These are phyloP conservation scores for Coriolopsis trogii DNA, from an alignment of 1,284 basidiomycete genomes.

Conservation along the genomic window DNA sequence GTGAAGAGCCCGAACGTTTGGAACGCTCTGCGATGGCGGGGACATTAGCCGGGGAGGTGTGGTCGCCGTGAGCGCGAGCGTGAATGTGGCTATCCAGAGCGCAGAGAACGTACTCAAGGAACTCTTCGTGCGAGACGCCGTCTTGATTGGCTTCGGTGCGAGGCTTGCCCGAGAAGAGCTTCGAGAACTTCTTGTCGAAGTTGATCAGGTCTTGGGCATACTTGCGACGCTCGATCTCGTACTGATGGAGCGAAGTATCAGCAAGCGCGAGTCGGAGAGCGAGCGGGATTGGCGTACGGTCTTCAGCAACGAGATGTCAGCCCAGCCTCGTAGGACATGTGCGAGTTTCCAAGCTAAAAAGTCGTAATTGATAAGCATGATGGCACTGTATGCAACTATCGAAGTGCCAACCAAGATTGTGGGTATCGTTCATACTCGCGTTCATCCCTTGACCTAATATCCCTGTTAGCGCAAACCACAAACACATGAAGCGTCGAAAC, in stretches of 20 bases:
- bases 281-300: conserved; percentile 51
- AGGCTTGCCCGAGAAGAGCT: conserved; percentile 78
- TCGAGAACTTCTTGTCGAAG: conserved; percentile 78
- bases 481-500: too few species aligned
- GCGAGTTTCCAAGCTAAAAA: conserved; percentile 74
- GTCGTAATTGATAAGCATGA: background rate
- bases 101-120: conserved; percentile 51
- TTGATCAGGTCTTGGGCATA: conserved; percentile 81
- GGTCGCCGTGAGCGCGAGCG: too few species aligned
- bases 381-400: background rate
- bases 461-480: too few species aligned
- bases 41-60: too few species aligned
- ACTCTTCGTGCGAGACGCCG: conserved; percentile 68
- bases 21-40: conserved; percentile 46
- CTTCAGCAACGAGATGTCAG: conserved; percentile 63
- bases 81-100: too few species aligned
- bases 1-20: conserved; percentile 56
- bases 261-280: background rate
- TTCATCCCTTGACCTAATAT: conserved; percentile 69
- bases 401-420: conserved; percentile 62
- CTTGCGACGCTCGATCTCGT: conserved; percentile 72
- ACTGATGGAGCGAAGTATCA: conserved; percentile 41
- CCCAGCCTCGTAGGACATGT: conserved; percentile 74
- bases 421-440: conserved; percentile 82
- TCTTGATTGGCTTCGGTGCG: conserved; percentile 53